Percentiles rank a stretch among this genome's conserved stretches.
These are phyloP conservation scores for Syzygium jambos DNA, from an alignment of 345 rosid species.

Conservation along the genomic window DNA sequence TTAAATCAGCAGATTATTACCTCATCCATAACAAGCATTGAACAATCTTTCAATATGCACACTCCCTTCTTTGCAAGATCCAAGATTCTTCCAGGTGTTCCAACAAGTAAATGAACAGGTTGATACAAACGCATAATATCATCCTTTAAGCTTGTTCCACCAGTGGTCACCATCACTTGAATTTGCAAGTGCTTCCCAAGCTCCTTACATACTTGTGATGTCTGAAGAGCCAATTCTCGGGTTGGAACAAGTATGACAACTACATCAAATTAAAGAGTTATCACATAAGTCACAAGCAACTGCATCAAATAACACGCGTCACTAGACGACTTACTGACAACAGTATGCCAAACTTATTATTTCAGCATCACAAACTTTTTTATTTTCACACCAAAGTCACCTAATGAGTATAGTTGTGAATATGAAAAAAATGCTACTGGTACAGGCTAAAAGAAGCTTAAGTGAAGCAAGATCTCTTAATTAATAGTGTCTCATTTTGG, in stretches of 20 bases:
- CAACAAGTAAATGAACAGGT: slow-evolving; percentile 95
- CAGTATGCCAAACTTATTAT: background rate
- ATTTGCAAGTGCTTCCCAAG: slow-evolving; percentile 89
- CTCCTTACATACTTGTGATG: slow-evolving; percentile 99
- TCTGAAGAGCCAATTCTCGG: slow-evolving; percentile 96
- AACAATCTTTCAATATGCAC: slow-evolving; percentile 89
- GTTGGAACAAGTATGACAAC: slow-evolving; percentile 97
- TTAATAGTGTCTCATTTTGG: background rate
- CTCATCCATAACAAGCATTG: slow-evolving; percentile 99
- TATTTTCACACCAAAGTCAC: background rate
- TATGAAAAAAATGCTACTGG: background rate
- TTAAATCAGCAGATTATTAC: slow-evolving; percentile 14
- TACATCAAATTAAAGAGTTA: slow-evolving; percentile 17
- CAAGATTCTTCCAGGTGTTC: slow-evolving; percentile 96
- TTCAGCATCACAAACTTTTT: background rate
- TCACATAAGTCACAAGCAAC: background rate
- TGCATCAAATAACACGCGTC: background rate
- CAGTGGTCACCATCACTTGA: slow-evolving; percentile 98
- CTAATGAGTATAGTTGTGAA: background rate
- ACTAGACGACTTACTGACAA: background rate
- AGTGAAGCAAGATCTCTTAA: background rate
- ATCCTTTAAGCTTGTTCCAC: slow-evolving; percentile 98
- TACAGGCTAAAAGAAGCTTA: background rate
- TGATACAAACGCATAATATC: slow-evolving; percentile 98
- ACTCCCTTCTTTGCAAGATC: slow-evolving; percentile 96